phyloP scores from a whole-genome alignment of 192 early-diverging fungal species.

The Coemansia sp. region DNA sequence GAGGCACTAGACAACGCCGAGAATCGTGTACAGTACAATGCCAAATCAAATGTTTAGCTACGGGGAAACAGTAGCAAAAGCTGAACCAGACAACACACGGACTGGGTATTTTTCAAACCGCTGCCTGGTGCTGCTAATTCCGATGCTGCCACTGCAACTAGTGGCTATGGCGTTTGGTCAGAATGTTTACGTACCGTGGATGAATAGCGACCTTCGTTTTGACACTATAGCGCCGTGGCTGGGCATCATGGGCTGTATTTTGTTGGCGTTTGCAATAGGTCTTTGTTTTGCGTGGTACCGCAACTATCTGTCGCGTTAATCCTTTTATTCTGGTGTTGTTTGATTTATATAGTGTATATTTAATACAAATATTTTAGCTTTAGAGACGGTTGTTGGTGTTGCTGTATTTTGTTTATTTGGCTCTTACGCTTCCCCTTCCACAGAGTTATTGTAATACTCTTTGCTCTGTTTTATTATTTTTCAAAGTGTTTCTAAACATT shows the following conservation, averaged over 20 bases:
- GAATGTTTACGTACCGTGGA: slow-evolving; percentile 63
- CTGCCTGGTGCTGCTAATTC: slow-evolving; percentile 30
- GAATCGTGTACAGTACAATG: no score
- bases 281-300: slow-evolving; percentile 13
- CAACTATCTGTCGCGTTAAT: not conserved
- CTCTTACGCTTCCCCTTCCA: no score
- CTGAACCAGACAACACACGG: slow-evolving; percentile 58
- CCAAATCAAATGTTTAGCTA: slow-evolving; percentile 1
- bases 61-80: slow-evolving; percentile 76
- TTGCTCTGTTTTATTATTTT: no score
- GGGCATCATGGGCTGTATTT: slow-evolving; percentile 54
- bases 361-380: no score
- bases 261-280: slow-evolving; percentile 32
- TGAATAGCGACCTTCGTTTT: slow-evolving; percentile 29
- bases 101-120: slow-evolving; percentile 24
- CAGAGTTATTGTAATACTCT: no score
- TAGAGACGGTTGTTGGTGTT: no score
- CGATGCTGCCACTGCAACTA: slow-evolving; percentile 61
- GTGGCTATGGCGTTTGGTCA: slow-evolving; percentile 65
- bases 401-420: no score
- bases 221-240: slow-evolving; percentile 48
- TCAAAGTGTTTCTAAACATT: no score
- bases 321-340: not conserved
- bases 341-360: no score
- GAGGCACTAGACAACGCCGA: no score